Base-by-base conservation (phyloP, 2,329 filamentous ascomycete species). In the Calcarisporium arbuscula region DNA sequence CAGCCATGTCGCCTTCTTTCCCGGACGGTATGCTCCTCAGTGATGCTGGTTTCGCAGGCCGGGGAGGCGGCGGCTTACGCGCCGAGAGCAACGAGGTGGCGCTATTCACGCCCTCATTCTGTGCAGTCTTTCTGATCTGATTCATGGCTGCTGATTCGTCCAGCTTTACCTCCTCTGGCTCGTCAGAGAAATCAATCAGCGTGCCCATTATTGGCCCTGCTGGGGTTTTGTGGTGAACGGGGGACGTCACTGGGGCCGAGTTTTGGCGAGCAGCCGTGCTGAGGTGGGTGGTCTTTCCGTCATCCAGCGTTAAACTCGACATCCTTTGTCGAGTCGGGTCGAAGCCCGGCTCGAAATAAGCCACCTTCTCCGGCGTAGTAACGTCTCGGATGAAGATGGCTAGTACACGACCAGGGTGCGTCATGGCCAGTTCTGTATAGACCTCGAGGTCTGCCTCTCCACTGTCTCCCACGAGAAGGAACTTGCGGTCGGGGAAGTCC, bases 401-500 rank as follows among this genome's bases (percentile, higher is more conserved):
- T 19, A 88, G 65, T 3, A 98, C 80, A 19, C 85, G 77, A 0
- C 85, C 84, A 0, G 89, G 90, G 48, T 96, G 82, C 3, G 85
- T 78, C 21, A 90, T 53, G 0, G 83, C 89, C n/a, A 95, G 74
- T 43, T 98, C 92, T 0, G 89, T 95, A 52, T 98, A 98, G 0
- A 96, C 88, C 57, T 98, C 94, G 4, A 98, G 68, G 60, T 98
- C 94, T 7, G 90, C 92, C 60, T 98, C 92, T 23, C 94, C 92
- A 48, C 89, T 95, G 55, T 98, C 92, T 8, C 92, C 92, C 8
- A 96, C 84, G 3, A 98, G 71, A 4, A 98, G 76, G 51, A 98
- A 98, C 49, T 78, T 86, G 28, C 92, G 72, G 32, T 88, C 74
- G 0, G 92, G 92, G 47, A 98, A 98, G 55, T 98, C 94, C 35